Percentiles rank a stretch among this genome's conserved stretches.
These are phyloP conservation scores for Coemansia sp. DNA, from an alignment of 192 early-diverging fungal genomes.

Conservation along the genomic window DNA sequence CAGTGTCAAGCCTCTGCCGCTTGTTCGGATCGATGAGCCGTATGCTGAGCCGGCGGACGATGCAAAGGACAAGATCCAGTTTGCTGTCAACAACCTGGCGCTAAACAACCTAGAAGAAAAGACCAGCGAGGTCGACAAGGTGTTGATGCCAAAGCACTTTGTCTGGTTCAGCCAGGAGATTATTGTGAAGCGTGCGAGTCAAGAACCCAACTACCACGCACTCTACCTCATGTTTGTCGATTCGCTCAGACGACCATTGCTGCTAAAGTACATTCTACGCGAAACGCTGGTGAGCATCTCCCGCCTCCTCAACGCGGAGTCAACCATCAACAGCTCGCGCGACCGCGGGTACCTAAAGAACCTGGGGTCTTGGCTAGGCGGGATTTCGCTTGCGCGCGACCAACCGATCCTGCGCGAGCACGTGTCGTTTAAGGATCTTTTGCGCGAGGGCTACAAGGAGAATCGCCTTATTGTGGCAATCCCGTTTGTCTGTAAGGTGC, in stretches of 20 bases:
- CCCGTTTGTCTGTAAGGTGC: conserved; percentile 97
- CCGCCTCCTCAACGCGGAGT: conserved; percentile 89
- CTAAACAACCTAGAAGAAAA: conserved; percentile 81
- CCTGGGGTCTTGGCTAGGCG: conserved; percentile 95
- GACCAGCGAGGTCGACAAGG: conserved; percentile 64
- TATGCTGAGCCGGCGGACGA: conserved; percentile 49
- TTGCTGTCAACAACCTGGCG: conserved; percentile 96
- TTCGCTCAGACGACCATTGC: conserved; percentile 62
- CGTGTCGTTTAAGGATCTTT: conserved; percentile 89
- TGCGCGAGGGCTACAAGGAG: conserved; percentile 88
- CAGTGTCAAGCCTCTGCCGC: conserved; percentile 36
- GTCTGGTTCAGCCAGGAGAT: conserved; percentile 97
- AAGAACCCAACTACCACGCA: conserved; percentile 95
- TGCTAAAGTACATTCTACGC: conserved; percentile 76
- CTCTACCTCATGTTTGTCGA: conserved; percentile 88
- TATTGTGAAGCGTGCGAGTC: conserved; percentile 91
- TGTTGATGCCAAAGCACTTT: conserved; percentile 68
- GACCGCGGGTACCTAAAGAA: conserved; percentile 94
- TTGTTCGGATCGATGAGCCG: conserved; percentile 33
- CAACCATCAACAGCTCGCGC: conserved; percentile 83
- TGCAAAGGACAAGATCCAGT: conserved; percentile 90
- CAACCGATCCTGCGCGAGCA: conserved; percentile 95
- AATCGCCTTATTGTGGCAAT: conserved; percentile 92
- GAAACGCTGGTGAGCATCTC: conserved; percentile 89
- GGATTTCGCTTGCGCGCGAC: conserved; percentile 95